phyloP scores from a whole-genome alignment of 148 eudicot species.

The Vaccinium corymbosum region DNA sequence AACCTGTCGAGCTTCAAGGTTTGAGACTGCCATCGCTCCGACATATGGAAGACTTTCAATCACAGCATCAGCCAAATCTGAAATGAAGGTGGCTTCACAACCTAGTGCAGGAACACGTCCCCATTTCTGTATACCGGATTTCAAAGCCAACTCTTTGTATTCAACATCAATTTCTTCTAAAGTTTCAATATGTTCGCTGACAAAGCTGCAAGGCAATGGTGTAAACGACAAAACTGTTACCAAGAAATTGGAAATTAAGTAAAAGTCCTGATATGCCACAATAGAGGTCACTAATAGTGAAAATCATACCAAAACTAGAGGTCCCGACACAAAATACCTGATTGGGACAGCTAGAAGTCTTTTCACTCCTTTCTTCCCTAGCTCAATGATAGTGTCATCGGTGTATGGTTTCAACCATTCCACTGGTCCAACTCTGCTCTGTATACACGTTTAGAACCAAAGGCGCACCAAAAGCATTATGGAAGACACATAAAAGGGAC shows the following conservation, averaged over 20 bases:
- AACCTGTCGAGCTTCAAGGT: slow-evolving; percentile 95
- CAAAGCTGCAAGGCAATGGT: slow-evolving; percentile 55
- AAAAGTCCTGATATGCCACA: background rate
- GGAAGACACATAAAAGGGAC: slow-evolving; percentile 4
- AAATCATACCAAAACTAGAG: slow-evolving; percentile 9
- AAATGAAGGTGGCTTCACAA: slow-evolving; percentile 80
- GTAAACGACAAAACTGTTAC: slow-evolving; percentile 3
- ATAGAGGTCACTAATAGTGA: background rate
- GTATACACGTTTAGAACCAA: slow-evolving; percentile 26
- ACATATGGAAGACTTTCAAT: slow-evolving; percentile 98
- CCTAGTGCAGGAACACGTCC: slow-evolving; percentile 96
- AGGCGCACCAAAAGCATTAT: background rate
- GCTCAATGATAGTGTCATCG: slow-evolving; percentile 83
- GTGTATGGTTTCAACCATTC: slow-evolving; percentile 99
- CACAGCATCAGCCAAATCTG: slow-evolving; percentile 97
- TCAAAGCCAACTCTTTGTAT: slow-evolving; percentile 84
- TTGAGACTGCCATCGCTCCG: slow-evolving; percentile 98
- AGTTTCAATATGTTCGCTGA: slow-evolving; percentile 96
- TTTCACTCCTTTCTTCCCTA: slow-evolving; percentile 88
- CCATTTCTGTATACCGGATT: slow-evolving; percentile 91
- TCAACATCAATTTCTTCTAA: slow-evolving; percentile 97
- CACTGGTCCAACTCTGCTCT: slow-evolving; percentile 99
- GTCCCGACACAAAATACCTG: slow-evolving; percentile 41
- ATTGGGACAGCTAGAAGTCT: slow-evolving; percentile 94
- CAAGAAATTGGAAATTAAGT: slow-evolving; percentile 1